These are phyloP conservation scores for Mucor circinelloides DNA, from an alignment of 371 early-diverging fungal genomes.

Conservation along the genomic window DNA sequence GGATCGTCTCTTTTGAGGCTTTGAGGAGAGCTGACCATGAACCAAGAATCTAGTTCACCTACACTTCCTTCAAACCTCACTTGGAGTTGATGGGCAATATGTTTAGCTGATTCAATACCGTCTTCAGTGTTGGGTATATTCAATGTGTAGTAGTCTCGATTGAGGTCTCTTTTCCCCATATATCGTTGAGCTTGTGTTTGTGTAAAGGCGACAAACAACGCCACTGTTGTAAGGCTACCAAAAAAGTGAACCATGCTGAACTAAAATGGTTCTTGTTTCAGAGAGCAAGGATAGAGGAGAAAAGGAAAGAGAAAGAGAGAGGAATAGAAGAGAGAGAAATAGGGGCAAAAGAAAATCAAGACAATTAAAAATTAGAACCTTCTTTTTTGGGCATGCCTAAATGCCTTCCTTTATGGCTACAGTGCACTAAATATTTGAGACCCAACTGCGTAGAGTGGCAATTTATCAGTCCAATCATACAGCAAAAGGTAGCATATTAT, in stretches of 20 bases:
- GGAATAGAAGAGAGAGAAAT: neutral
- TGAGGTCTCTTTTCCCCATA: constrained; percentile 22
- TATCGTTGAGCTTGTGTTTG: constrained; percentile 10
- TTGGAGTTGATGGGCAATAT: constrained; percentile 46
- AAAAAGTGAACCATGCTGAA: neutral
- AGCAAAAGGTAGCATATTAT: neutral
- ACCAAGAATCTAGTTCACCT: constrained; percentile 68
- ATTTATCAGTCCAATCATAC: neutral
- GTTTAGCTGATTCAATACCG: constrained; percentile 26
- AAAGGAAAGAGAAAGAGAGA: neutral
- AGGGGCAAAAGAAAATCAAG: neutral
- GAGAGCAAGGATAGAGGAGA: neutral
- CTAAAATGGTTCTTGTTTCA: neutral
- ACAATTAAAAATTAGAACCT: neutral
- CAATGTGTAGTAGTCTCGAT: constrained; percentile 55
- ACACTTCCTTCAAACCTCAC: constrained; percentile 66
- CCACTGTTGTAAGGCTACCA: neutral
- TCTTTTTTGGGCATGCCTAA: neutral
- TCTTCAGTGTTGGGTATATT: constrained; percentile 38
- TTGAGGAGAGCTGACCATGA: constrained; percentile 52
- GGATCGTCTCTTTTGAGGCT: constrained; percentile 20
- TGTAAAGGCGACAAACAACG: neutral
- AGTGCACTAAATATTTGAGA: neutral
- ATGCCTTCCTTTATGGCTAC: neutral
- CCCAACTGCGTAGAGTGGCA: neutral